Conservation (phyloP, 371 early-diverging fungal species). For the Saksenaea oblongispora region DNA sequence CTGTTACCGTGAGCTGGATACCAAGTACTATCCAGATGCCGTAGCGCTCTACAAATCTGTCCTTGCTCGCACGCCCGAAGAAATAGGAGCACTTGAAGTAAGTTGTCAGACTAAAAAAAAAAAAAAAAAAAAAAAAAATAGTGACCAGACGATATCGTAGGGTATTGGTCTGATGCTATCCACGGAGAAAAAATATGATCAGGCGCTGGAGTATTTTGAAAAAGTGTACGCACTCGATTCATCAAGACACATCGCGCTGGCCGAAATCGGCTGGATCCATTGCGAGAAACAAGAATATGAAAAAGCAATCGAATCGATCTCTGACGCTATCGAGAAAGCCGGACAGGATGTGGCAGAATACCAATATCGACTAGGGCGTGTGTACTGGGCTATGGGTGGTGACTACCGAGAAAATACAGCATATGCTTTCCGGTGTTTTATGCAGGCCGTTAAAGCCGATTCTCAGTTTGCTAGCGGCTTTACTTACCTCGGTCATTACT, state of each 20-base stretch:
- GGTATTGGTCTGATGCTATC: constrained; percentile 40
- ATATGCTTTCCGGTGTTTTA: constrained; percentile 67
- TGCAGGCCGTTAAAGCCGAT: constrained; percentile 76
- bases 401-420: constrained; percentile 54
- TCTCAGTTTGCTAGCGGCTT: constrained; percentile 69
- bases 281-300: constrained; percentile 56
- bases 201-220: constrained; percentile 57
- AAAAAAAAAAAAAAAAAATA: no score
- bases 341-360: constrained; percentile 48
- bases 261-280: constrained; percentile 68
- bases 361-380: constrained; percentile 71
- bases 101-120: neutral
- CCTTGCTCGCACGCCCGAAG: constrained; percentile 44
- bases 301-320: constrained; percentile 56
- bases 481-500: constrained; percentile 81
- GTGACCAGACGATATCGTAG: constrained; percentile 12
- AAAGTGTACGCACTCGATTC: constrained; percentile 50
- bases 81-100: constrained; percentile 57
- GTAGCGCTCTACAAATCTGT: constrained; percentile 55
- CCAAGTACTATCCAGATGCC: constrained; percentile 55
- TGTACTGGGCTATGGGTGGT: constrained; percentile 79
- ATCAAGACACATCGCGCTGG: constrained; percentile 44
- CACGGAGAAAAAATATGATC: constrained; percentile 46
- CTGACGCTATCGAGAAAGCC: constrained; percentile 52
- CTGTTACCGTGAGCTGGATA: constrained; percentile 58